Conservation (phyloP, 371 early-diverging fungal species). For the Lichtheimia ramosa region DNA sequence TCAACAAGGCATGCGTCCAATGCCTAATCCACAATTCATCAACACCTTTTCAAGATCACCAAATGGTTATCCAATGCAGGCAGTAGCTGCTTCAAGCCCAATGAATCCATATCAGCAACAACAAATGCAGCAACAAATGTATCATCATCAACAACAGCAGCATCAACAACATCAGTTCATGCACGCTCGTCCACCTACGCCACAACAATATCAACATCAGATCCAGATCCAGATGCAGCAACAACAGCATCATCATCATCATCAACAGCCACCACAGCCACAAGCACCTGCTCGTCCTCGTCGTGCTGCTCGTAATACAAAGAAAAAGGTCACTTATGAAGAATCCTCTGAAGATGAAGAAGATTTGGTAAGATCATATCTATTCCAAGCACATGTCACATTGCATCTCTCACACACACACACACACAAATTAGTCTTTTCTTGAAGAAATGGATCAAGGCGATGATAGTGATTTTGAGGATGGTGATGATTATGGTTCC, state of each 20-base stretch:
- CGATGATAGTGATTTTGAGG: conserved; percentile 28
- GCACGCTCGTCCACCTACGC: not conserved
- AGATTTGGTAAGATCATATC: conserved; percentile 22
- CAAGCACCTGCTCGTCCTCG: conserved; percentile 28
- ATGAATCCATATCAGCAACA: conserved; percentile 11
- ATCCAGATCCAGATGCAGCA: conserved; percentile 6
- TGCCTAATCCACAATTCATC: conserved; percentile 23
- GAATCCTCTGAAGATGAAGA: conserved; percentile 48
- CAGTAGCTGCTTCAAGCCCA: conserved; percentile 3
- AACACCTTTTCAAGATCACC: conserved; percentile 21
- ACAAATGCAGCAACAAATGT: conserved; percentile 4
- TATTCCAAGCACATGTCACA: too few relatives aligned
- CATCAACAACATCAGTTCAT: conserved; percentile 1
- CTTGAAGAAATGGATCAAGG: conserved; percentile 29
- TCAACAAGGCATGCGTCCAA: conserved; percentile 16
- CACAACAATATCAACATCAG: conserved; percentile 9
- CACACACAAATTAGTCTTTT: conserved; percentile 17
- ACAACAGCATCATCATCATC: conserved; percentile 20
- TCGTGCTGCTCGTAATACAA: conserved; percentile 34
- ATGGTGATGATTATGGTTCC: conserved; percentile 8
- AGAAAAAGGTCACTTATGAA: conserved; percentile 41
- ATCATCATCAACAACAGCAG: conserved; percentile 1
- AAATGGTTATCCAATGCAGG: conserved; percentile 18
- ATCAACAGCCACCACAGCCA: conserved; percentile 27
- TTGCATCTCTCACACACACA: too few relatives aligned